Conservation (phyloP, 768 basidiomycete genomes). For the Leccinum rimulosum region DNA sequence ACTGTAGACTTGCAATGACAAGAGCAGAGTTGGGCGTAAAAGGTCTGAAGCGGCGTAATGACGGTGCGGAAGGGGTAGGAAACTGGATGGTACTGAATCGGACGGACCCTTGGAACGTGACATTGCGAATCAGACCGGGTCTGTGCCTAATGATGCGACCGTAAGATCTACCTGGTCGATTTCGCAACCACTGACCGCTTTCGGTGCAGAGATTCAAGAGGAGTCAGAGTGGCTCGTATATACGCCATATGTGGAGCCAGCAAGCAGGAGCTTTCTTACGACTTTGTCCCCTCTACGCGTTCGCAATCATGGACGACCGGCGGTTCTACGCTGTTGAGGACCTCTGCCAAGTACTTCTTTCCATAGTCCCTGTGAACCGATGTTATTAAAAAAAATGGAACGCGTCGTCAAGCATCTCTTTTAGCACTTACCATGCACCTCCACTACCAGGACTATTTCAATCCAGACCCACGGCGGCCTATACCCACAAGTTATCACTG, state of each 20-base stretch:
- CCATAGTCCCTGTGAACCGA: neutral
- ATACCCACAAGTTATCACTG: neutral
- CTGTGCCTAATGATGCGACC: neutral
- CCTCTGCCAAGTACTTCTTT: neutral
- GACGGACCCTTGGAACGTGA: neutral
- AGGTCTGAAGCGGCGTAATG: neutral
- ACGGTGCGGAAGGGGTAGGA: neutral
- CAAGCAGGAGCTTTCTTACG: neutral
- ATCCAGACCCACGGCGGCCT: neutral
- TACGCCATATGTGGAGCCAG: neutral
- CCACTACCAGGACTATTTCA: neutral
- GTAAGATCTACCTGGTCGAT: conserved; percentile 1
- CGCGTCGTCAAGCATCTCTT: neutral
- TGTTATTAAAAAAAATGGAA: neutral
- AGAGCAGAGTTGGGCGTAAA: neutral
- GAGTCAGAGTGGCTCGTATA: neutral
- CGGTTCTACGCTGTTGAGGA: neutral
- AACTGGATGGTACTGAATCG: neutral
- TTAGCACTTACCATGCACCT: neutral
- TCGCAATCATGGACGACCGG: neutral
- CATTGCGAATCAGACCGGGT: conserved; percentile 7
- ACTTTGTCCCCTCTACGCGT: neutral
- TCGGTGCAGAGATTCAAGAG: neutral
- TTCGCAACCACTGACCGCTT: neutral
- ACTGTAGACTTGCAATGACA: neutral